Evolutionary conservation across 176 grass and related monocot species (phyloP).

Genomic region (Aegilops speltoides): DNA sequence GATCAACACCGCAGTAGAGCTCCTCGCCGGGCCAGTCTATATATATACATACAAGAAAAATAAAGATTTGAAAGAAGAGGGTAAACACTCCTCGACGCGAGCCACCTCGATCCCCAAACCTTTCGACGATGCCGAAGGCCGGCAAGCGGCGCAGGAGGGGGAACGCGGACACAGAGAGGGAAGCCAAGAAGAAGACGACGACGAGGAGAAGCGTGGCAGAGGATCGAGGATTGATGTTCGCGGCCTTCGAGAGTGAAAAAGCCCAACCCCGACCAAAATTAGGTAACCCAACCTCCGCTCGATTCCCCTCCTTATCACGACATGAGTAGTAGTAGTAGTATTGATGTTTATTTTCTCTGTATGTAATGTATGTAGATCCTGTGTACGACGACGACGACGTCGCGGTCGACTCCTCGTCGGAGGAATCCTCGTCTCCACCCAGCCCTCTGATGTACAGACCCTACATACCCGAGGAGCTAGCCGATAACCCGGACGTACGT

Average conservation of each 20-base stretch:
- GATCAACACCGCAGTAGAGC: no score
- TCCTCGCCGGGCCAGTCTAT: no score
- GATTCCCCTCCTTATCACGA: not conserved
- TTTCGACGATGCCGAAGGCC: no score
- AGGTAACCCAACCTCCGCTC: not conserved
- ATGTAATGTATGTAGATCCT: not conserved
- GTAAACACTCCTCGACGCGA: no score
- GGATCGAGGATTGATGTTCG: not conserved
- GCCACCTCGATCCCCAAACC: no score
- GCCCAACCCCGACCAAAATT: not conserved
- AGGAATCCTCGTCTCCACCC: not conserved
- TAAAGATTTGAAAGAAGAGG: no score
- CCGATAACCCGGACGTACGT: not conserved
- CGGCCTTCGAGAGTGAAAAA: not conserved
- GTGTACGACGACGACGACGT: not conserved
- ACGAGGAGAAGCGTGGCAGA: not conserved
- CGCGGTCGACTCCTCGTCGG: not conserved
- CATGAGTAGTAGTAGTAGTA: not conserved
- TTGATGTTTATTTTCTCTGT: not conserved
- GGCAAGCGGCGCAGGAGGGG: no score
- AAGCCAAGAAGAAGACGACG: not conserved
- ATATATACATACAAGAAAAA: no score
- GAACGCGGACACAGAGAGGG: no score
- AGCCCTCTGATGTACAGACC: not conserved
- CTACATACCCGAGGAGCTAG: not conserved